Conservation (phyloP, 2,329 filamentous ascomycete genomes). For the Ophiostoma ulmi region DNA sequence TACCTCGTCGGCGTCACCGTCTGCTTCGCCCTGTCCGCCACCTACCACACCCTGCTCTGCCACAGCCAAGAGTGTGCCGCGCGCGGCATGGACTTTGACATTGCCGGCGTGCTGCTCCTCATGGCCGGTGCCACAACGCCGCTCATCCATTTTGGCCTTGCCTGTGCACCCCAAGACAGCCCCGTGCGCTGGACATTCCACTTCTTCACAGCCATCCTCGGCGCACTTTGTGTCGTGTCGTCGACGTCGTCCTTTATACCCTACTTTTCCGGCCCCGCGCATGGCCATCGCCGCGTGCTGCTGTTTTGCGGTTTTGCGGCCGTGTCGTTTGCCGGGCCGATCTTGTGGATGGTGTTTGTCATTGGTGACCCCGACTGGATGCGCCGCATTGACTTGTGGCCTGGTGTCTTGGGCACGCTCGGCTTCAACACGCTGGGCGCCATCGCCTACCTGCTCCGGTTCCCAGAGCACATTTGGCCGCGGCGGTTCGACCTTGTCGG, state of each 20-base stretch:
- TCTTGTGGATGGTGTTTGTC: constrained; percentile 36
- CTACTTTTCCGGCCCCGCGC: neutral
- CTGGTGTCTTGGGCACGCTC: constrained; percentile 38
- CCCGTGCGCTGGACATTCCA: neutral
- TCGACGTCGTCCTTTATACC: neutral
- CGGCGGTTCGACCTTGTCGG: constrained; percentile 44
- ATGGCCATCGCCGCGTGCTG: constrained; percentile 35
- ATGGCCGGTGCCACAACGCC: constrained; percentile 60
- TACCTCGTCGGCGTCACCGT: constrained; percentile 43
- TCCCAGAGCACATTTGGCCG: constrained; percentile 43
- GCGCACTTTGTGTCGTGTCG: neutral
- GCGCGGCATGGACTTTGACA: constrained; percentile 55
- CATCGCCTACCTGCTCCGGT: constrained; percentile 37
- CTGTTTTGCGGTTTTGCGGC: constrained; percentile 41
- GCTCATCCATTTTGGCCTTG: constrained; percentile 52
- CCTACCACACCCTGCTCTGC: constrained; percentile 53
- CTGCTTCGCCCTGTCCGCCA: constrained; percentile 44
- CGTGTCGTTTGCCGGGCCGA: constrained; percentile 38
- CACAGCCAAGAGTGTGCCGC: constrained; percentile 47
- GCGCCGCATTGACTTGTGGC: constrained; percentile 37
- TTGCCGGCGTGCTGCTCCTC: constrained; percentile 55
- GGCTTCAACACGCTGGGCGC: constrained; percentile 38
- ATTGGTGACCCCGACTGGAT: constrained; percentile 35
- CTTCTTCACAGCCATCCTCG: neutral
- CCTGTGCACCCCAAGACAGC: constrained; percentile 27